Percentiles rank a stretch among this genome's conserved stretches.
These are phyloP conservation scores for Oryza glumipatula DNA, from an alignment of 176 grass and related monocot genomes.

Conservation along the genomic window DNA sequence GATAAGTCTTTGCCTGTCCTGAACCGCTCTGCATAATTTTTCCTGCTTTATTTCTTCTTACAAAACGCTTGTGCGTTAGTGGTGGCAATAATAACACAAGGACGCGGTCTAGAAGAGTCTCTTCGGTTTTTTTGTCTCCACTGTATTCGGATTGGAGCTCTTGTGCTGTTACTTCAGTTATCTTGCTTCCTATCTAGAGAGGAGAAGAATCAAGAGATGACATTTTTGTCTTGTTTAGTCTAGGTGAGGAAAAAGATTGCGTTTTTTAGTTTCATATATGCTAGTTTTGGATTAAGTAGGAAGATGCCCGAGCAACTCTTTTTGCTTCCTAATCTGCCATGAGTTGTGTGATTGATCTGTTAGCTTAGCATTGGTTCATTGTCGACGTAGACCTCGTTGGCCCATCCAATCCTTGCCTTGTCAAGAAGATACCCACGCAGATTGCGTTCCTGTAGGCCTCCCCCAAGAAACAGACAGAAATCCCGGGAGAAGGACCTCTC, in stretches of 20 bases:
- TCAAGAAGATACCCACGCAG: slow-evolving; percentile 30
- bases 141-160: background rate
- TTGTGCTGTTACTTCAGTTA: background rate
- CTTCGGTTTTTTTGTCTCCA: background rate
- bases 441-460: slow-evolving; percentile 27
- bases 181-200: background rate
- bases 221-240: background rate
- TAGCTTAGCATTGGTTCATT: slow-evolving; percentile 38
- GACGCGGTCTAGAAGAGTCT: background rate
- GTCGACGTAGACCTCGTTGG: slow-evolving; percentile 20
- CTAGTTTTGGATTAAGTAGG: background rate
- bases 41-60: background rate
- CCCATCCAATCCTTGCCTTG: slow-evolving; percentile 43
- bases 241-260: background rate
- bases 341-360: background rate
- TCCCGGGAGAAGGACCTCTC: slow-evolving; percentile 4
- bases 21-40: slow-evolving; percentile 37
- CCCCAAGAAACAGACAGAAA: slow-evolving; percentile 33
- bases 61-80: background rate
- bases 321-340: background rate
- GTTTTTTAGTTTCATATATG: background rate
- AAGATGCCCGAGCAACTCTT: background rate
- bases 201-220: background rate
- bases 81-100: background rate
- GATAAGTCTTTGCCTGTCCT: slow-evolving; percentile 33